phyloP scores from a whole-genome alignment of 345 rosid species.

The Aquilaria yunnanensis region DNA sequence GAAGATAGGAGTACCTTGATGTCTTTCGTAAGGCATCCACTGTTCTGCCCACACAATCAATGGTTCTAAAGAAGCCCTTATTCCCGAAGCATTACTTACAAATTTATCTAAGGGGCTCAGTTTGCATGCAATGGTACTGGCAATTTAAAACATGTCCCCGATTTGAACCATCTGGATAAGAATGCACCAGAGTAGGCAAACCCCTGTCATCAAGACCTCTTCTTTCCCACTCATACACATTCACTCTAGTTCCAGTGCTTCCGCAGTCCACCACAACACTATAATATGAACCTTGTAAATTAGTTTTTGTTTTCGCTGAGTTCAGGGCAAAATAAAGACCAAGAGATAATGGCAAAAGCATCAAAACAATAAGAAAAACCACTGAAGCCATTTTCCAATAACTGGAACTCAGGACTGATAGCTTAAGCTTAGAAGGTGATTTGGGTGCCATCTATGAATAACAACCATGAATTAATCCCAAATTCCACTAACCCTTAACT shows the following conservation, averaged over 20 bases:
- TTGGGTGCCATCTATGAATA: slow-evolving; percentile 35
- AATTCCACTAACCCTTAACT: slow-evolving; percentile 6
- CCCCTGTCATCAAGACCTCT: slow-evolving; percentile 13
- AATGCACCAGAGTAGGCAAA: slow-evolving; percentile 35
- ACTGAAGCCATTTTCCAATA: slow-evolving; percentile 17
- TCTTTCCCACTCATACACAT: slow-evolving; percentile 40
- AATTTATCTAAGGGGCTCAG: slow-evolving; percentile 54
- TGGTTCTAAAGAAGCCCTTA: slow-evolving; percentile 39
- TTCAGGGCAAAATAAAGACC: slow-evolving; percentile 23
- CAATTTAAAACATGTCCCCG: slow-evolving; percentile 24
- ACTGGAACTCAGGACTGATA: slow-evolving; percentile 14
- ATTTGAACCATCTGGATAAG: slow-evolving; percentile 33
- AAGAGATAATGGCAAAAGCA: slow-evolving; percentile 17
- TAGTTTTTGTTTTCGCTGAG: slow-evolving; percentile 6
- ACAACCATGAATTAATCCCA: slow-evolving; percentile 8
- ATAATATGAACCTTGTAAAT: slow-evolving; percentile 16
- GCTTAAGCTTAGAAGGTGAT: slow-evolving; percentile 46
- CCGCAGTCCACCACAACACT: slow-evolving; percentile 62
- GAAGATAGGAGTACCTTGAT: slow-evolving; percentile 40
- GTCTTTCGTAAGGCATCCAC: slow-evolving; percentile 42
- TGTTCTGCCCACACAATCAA: slow-evolving; percentile 34
- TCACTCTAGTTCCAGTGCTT: slow-evolving; percentile 59
- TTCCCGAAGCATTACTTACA: slow-evolving; percentile 40
- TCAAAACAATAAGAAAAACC: slow-evolving; percentile 10
- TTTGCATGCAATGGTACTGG: slow-evolving; percentile 57